Evolutionary conservation across 2,329 filamentous ascomycete genomes (phyloP), one percentile per base, ranked within the genome.

Genomic region (Fusarium sp.): DNA sequence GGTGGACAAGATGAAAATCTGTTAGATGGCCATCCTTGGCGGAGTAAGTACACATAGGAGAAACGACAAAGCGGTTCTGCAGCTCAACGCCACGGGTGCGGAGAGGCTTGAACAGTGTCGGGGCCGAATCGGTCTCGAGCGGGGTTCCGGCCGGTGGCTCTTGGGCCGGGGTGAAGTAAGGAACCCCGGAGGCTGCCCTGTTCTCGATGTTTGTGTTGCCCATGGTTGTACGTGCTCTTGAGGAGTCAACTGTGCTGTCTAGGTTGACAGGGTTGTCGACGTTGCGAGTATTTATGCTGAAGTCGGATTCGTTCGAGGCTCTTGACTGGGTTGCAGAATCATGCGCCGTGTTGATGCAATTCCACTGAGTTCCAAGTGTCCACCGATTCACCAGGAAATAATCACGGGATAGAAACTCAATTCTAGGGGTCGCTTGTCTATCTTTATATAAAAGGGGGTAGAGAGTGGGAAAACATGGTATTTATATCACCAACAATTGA

Each of bases 1-100:
- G 86, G 78, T 97, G 94, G 21, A 94, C 90, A 55, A 95, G 84
- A 80, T 97, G 94, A 88, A 91, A 97, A 79, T 92, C 87, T 4
- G 92, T 95, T 72, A 92, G 84, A 81, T 95, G 92, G 42, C 95
- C 88, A 70, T 89, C 81, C 51, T 85, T 77, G 69, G 87, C 85
- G 31, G 85, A 87, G 81, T 89, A 90, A 73, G 84, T 87, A 81
- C 89, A 91, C 88, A 91, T 90, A 63, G 89, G 89, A 58, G 86
- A 85, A 54, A 89, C 87, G 56, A 83, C 85, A 77, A 90, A 84
- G 63, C 89, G 87, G 81, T 91, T 90, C 67, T 83, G 82, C 29
- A 90, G 81, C 42, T 83, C 84, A 61, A 89, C 75, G 66, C 82
- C 83, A 60, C 89, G 86, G 73, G 89, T 87, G 63, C 80, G 84